These are phyloP conservation scores for Monilinia vaccinii-corymbosi DNA, from an alignment of 2,329 filamentous ascomycete genomes.

Conservation along the genomic window DNA sequence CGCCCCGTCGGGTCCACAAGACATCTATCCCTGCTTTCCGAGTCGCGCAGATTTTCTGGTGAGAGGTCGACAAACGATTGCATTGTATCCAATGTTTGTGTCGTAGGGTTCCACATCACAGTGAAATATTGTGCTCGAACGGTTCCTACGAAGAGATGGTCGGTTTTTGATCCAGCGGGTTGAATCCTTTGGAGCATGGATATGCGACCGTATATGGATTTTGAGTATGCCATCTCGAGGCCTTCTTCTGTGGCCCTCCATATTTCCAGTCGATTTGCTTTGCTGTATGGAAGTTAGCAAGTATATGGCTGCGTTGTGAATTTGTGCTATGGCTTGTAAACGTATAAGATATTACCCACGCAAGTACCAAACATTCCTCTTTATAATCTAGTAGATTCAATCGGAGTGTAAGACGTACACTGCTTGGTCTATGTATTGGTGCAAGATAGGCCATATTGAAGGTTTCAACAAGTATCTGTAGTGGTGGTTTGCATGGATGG, in stretches of 20 bases:
- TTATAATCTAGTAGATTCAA: slow-evolving; percentile 65
- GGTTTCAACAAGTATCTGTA: neutral
- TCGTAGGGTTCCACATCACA: slow-evolving; percentile 64
- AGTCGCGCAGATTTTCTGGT: slow-evolving; percentile 60
- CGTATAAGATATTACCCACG: slow-evolving; percentile 48
- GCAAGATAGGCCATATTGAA: slow-evolving; percentile 80
- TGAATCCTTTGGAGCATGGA: slow-evolving; percentile 75
- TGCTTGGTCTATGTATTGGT: slow-evolving; percentile 86
- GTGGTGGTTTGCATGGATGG: neutral
- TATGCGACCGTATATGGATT: slow-evolving; percentile 74
- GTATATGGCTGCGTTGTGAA: slow-evolving; percentile 12
- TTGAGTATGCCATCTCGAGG: slow-evolving; percentile 56
- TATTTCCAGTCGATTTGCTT: slow-evolving; percentile 78
- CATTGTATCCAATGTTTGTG: slow-evolving; percentile 41
- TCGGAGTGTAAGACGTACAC: slow-evolving; percentile 79
- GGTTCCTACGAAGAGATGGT: slow-evolving; percentile 88
- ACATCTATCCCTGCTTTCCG: slow-evolving; percentile 74
- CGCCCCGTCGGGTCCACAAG: slow-evolving; percentile 71
- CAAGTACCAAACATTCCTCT: slow-evolving; percentile 76
- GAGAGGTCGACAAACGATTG: slow-evolving; percentile 42
- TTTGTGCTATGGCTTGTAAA: neutral
- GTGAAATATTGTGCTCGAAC: slow-evolving; percentile 89
- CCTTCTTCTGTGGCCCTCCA: slow-evolving; percentile 61
- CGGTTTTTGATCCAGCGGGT: slow-evolving; percentile 62
- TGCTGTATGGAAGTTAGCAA: slow-evolving; percentile 40